Evolutionary conservation across 331 rosid species (phyloP), one percentile per base, ranked within the genome.

Genomic region (Rosa hybrid): DNA sequence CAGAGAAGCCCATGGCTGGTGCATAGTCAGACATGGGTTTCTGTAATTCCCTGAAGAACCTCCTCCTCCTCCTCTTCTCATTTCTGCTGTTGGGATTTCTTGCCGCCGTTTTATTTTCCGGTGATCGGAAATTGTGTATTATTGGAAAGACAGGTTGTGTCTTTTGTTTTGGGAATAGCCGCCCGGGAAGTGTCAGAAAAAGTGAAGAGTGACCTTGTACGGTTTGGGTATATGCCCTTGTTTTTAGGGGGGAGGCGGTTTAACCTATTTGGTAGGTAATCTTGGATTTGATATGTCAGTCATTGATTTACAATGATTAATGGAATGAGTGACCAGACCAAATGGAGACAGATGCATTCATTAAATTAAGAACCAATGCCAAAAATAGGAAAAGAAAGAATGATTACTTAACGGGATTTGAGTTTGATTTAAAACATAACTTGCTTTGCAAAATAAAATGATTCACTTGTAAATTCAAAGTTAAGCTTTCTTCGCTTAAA

Each of bases 1-100:
- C 39, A 96, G 91, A 76, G 99, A 96, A 81, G 99, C 98, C 98
- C 99, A 96, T 1, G 98, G 99, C 72, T 96, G 99, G 73, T 96
- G 98, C 98, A 91, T 90, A 8, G 98, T 93, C 77, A 93, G 72
- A 81, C 97, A 95, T 79, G 99, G 96, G 79, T 95, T 91, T 68
- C 89, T 90, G 23, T 82, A 86, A 68, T 91, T 90, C 54, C 90
- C 94, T 4, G 81, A 50, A 41, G 72, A 81, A 60, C 77, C 77
- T 34, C 39, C 80, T 23, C 70, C 80, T 23, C 70, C 83, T 12
- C 84, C 81, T 49, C 87, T 75, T 48, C 79, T 87, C 94, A 86
- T 89, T 72, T 71, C 71, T 20, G 27, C 30, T 44, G 39, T 50
- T 46, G 30, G 44, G 11, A 11, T 49, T 51, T 57, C 27, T 16